Evolutionary conservation across 2,329 filamentous ascomycete species (phyloP), one percentile per base, ranked within the genome.

Genomic region (Colletotrichum chlorophyti): DNA sequence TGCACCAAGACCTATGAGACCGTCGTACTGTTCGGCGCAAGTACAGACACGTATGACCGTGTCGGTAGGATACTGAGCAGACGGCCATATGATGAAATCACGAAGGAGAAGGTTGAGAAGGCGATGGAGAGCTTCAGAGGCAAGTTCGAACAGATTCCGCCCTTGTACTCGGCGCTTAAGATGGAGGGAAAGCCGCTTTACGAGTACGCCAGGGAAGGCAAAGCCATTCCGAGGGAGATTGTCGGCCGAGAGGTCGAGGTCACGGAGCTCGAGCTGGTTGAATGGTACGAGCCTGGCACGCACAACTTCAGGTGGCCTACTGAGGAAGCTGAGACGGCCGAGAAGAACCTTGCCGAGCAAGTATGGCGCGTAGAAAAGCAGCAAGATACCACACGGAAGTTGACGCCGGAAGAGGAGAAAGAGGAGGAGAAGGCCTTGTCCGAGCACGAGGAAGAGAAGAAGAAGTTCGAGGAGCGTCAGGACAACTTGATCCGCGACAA

Each of bases 1-100:
- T 97, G 95, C 79, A 96, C 90, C 43, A 99, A 99, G 79, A 90
- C 87, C 1, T 99, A 99, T 74, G 94, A 98, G 74, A 88, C 92
- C 0, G 84, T 93, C 4, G 85, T 98, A 0, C 76, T 98, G 4
- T 98, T 99, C 69, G 95, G 95, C 55, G 91, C 91, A 8, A 91
- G 90, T 67, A 97, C 94, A 41, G 95, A 98, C 73, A 93, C 89
- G 14, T 98, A 98, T 73, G 95, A 99, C 71, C 82, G 87, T 12
- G 83, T 90, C 7, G 95, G 95, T 17, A 94, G 95, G 72, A 80
- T 98, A 35, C 83, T 97, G 35, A 86, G 86, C 64, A 86, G 86
- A 66, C 88, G 87, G 34, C 80, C 84, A 6, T 95, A 94, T 72
- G 86, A 89, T 51, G 91, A 97, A 69, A 83, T 99, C 59, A 97